Base-by-base conservation (phyloP, 352 stramenopile genomes). In the Globisporangium abappressorium region DNA sequence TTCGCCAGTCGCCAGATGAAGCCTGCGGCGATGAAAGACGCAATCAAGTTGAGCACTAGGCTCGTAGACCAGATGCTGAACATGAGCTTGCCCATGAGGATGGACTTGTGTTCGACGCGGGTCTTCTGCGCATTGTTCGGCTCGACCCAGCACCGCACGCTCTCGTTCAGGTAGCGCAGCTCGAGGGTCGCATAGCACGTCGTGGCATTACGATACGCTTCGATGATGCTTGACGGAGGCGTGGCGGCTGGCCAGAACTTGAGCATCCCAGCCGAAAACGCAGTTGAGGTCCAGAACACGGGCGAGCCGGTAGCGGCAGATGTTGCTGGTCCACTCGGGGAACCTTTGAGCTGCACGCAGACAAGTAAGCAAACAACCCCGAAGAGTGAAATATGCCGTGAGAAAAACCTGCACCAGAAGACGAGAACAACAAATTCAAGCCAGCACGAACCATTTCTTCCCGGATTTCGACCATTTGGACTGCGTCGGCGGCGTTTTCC, bases 31-130 rank as follows among this genome's bases (percentile, higher is more conserved):
- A 81, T 73, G 55, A 70, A 69, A 6, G 70, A 12, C 3, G 70
- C 72, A 41, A 79, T 79, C 14, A 57, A 36, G 46, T 81, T 81
- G 41, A 81, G 72, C 33, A 79, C 75, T 28, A 77, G 62, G 8
- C 72, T 77, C 57, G 77, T 78, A n/a, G 72, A 77, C 75, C 75
- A 81, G 58, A 75, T 79, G 57, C 75, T 79, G 64, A 71, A 81
- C 12, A 76, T 68, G 47, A 81, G 54, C 54, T 72, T 72, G 12
- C 67, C 70, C n/a, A 81, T 57, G 2, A 70, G 51, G 22, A 71
- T 62, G 0, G 72, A 73, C 24, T 70, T 65, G 64, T 75, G 74
- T 36, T 70, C 56, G 6, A 70, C 66, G 34, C 72, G 74, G 22
- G 26, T 75, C 22, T 60, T 60, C 5, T 43, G 66, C 1, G 72